Evolutionary conservation across 2,329 filamentous ascomycete species (phyloP), one percentile per base, ranked within the genome.

Genomic region (Colletotrichum graminicola): DNA sequence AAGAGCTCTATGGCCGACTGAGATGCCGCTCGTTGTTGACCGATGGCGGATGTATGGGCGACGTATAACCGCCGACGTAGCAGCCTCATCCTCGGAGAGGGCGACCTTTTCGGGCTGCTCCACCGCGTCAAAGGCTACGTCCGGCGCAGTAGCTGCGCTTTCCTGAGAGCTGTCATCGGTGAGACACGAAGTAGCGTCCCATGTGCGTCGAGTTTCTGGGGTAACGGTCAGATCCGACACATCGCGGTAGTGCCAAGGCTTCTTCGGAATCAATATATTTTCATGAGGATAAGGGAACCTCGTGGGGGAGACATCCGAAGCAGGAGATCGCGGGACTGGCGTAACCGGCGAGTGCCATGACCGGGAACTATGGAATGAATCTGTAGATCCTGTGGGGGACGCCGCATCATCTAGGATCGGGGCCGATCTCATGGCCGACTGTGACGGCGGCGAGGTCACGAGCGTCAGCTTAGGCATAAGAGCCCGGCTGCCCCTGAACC

Each of bases 281-380:
- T 85, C 79, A 62, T 84, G 80, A 1, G 80, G 79, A 63, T 81
- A 82, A 12, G 81, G 81, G 70, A 82, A 83, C 26, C 59, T 71
- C n/a, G 70, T 72, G 14, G 76, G 77, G 3, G 76, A 73, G 21
- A 80, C 80, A 36, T 81, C 81, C 5, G 84, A 84, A 21, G 80
- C 76, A 23, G 85, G 83, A 3, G 86, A 87, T 7, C 82, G 83
- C 29, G 84, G 83, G 3, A 84, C 78, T 34, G 84, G 79, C 6
- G 80, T 80, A 47, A 82, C 77, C 12, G 83, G 80, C 29, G 86
- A 85, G 73, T 85, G 82, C 86, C 86, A 88, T 11, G 87, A 87
- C 71, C 87, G 82, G 6, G 84, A 81, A 67, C 84, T 88, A 75
- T 88, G 86, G 73, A 90, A 89, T 0, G 88, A 89, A 63, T 88